phyloP scores from a whole-genome alignment of 305 asterid species.

The Fraxinus nigra region DNA sequence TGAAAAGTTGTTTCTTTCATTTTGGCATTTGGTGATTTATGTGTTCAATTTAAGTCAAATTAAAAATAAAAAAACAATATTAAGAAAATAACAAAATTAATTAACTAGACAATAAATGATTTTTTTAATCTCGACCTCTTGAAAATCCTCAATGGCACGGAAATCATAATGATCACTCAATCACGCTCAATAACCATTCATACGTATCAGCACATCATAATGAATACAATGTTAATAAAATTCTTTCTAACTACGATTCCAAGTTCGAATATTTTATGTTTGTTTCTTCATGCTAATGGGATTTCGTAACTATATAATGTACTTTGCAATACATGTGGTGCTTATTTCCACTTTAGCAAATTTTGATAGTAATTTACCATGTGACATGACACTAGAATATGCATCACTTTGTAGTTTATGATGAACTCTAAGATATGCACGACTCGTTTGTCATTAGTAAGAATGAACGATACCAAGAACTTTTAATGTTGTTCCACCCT shows the following conservation, averaged over 20 bases:
- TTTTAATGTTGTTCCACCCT: not conserved
- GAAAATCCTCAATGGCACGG: not conserved
- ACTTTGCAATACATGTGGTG: not conserved
- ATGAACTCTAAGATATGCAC: not conserved
- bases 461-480: not conserved
- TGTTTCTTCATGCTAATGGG: not conserved
- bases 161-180: not conserved
- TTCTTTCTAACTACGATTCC: not conserved
- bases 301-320: not conserved
- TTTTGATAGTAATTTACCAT: too few relatives aligned
- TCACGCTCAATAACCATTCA: not conserved
- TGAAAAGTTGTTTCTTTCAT: not conserved
- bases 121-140: too few relatives aligned
- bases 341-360: not conserved
- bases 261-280: not conserved
- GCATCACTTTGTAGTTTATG: not conserved
- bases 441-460: not conserved
- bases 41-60: not conserved
- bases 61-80: too few relatives aligned
- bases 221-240: not conserved
- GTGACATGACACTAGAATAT: not conserved
- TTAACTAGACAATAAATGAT: not conserved
- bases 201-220: too few relatives aligned
- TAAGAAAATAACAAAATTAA: not conserved
- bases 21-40: not conserved